A percentile compares a stretch with the other conserved stretches of the same genome.
Evolutionary conservation across 2,329 filamentous ascomycete genomes (phyloP).

Genomic region (Tolypocladium ophioglossoides): DNA sequence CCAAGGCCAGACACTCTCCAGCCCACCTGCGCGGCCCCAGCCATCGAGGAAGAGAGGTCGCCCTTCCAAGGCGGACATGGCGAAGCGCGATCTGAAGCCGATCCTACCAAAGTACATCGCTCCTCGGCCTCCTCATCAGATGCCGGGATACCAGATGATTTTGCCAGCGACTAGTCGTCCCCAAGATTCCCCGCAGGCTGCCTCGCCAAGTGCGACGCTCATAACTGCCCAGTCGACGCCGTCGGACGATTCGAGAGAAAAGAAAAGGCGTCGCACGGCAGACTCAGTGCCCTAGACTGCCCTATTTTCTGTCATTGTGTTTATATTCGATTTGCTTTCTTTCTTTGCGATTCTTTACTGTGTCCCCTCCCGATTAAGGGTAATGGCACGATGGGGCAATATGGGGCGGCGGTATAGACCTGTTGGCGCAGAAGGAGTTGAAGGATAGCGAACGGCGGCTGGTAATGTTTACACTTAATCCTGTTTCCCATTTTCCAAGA

Average conservation of each 20-base stretch:
- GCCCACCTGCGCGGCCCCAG: neutral
- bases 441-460: neutral
- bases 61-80: slow-evolving; percentile 33
- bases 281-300: neutral
- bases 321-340: too few relatives aligned
- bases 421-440: neutral
- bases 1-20: neutral
- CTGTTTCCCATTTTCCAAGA: neutral
- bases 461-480: neutral
- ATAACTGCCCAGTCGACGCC: neutral
- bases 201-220: neutral
- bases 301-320: neutral
- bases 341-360: neutral
- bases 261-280: slow-evolving; percentile 1
- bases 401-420: neutral
- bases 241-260: neutral
- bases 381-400: too few relatives aligned
- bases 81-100: slow-evolving; percentile 17
- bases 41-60: slow-evolving; percentile 32
- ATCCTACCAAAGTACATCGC: slow-evolving; percentile 21
- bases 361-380: neutral
- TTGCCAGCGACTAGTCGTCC: slow-evolving; percentile 5
- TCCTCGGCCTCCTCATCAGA: slow-evolving; percentile 14
- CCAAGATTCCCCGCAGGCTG: neutral
- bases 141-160: slow-evolving; percentile 3